These are phyloP conservation scores for Lithospermum erythrorhizon DNA, from an alignment of 257 asterid species.

Conservation along the genomic window DNA sequence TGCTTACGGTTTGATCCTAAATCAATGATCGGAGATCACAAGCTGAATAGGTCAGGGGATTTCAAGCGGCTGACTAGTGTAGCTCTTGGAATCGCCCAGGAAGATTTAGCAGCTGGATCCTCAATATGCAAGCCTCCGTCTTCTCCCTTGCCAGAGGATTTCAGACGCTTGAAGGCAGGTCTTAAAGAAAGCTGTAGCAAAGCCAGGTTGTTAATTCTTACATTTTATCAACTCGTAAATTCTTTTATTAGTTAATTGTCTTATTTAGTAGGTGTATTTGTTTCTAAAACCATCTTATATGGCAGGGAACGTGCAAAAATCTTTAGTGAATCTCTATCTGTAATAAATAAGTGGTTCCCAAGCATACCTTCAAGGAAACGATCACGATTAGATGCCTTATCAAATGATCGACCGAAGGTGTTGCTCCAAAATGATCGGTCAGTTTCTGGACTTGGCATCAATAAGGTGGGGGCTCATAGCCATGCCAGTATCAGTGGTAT, in stretches of 20 bases:
- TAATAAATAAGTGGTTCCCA: slow-evolving; percentile 76
- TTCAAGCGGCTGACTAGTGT: slow-evolving; percentile 68
- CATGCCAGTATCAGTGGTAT: slow-evolving; percentile 49
- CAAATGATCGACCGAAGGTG: slow-evolving; percentile 56
- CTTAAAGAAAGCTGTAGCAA: slow-evolving; percentile 59
- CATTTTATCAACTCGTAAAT: slow-evolving; percentile 3
- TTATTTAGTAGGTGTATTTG: slow-evolving; percentile 10
- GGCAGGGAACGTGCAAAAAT: slow-evolving; percentile 84
- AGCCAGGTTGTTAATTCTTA: slow-evolving; percentile 53
- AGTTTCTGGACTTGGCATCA: slow-evolving; percentile 37
- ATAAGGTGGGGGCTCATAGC: slow-evolving; percentile 54
- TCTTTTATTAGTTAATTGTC: slow-evolving; percentile 10
- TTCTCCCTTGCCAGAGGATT: slow-evolving; percentile 65
- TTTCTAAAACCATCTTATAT: slow-evolving; percentile 17
- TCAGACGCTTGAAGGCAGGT: slow-evolving; percentile 63
- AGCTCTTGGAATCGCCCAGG: slow-evolving; percentile 61
- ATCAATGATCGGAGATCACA: slow-evolving; percentile 68
- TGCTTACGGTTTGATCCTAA: slow-evolving; percentile 86
- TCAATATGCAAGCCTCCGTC: slow-evolving; percentile 44
- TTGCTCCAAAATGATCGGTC: slow-evolving; percentile 52
- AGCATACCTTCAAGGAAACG: slow-evolving; percentile 70
- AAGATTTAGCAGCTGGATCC: slow-evolving; percentile 50
- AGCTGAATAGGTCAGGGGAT: slow-evolving; percentile 61
- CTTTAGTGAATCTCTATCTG: slow-evolving; percentile 71
- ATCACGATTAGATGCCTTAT: slow-evolving; percentile 65